Percentiles rank a stretch among this genome's conserved stretches.
phyloP scores from a whole-genome alignment of 805 yeast species.

The Saccharomycopsis schoenii region DNA sequence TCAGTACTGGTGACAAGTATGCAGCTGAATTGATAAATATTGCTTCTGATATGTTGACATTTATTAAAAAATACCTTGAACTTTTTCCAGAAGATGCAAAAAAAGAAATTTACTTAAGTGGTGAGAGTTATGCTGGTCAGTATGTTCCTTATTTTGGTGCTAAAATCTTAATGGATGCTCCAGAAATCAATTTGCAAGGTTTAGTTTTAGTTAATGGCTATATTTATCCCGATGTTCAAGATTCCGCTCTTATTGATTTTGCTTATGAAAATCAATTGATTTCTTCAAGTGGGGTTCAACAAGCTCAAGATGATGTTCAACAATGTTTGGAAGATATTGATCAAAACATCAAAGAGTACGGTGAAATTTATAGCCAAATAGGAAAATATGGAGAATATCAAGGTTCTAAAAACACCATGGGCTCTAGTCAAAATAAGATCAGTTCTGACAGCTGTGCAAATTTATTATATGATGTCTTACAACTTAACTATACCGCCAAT shows the following conservation, averaged over 20 bases:
- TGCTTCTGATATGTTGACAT: conserved; percentile 50
- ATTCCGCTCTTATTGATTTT: conserved; percentile 21
- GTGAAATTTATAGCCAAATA: conserved; percentile 9
- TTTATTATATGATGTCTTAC: conserved; percentile 5
- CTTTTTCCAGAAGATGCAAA: conserved; percentile 61
- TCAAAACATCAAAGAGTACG: conserved; percentile 1
- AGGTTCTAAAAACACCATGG: conserved; percentile 4
- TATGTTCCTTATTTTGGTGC: conserved; percentile 83
- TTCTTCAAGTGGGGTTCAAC: not conserved
- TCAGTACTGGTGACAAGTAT: conserved; percentile 47
- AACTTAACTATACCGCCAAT: conserved; percentile 5
- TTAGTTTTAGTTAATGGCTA: conserved; percentile 87
- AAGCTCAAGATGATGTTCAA: conserved; percentile 6
- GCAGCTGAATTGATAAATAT: conserved; percentile 48
- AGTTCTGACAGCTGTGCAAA: conserved; percentile 2
- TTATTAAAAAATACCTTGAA: conserved; percentile 55
- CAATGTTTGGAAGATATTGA: conserved; percentile 4
- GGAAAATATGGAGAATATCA: conserved; percentile 16
- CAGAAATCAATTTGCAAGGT: conserved; percentile 41
- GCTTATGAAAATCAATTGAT: conserved; percentile 11
- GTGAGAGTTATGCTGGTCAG: conserved; percentile 97
- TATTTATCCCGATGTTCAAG: conserved; percentile 80
- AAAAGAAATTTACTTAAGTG: conserved; percentile 71
- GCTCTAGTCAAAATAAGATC: conserved; percentile 8
- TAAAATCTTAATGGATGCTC: conserved; percentile 35